phyloP scores from a whole-genome alignment of 257 asterid species.

The Gynochthodes officinalis region DNA sequence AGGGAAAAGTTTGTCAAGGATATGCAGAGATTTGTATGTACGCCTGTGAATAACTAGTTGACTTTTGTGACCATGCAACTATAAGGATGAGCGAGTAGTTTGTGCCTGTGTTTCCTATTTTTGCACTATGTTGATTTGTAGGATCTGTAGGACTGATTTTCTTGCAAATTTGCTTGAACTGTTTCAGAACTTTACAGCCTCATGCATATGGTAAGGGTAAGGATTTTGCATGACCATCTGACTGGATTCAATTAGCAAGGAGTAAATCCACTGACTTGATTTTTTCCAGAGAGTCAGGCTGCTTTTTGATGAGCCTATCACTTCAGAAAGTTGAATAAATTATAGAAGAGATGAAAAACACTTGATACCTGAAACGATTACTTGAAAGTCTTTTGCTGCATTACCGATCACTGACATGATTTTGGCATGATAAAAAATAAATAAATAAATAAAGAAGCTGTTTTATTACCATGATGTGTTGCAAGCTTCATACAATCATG shows the following conservation, averaged over 20 bases:
- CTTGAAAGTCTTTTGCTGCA: neutral
- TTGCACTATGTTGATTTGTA: neutral
- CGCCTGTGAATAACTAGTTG: neutral
- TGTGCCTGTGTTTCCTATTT: too few relatives aligned
- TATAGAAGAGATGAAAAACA: too few relatives aligned
- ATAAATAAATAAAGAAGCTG: too few relatives aligned
- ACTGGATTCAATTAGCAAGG: neutral
- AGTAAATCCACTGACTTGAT: neutral
- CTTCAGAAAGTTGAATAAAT: neutral
- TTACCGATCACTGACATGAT: neutral
- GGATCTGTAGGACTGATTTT: neutral
- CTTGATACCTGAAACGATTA: neutral
- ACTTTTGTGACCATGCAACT: neutral
- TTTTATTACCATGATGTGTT: neutral
- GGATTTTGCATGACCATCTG: neutral
- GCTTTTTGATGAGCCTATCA: neutral
- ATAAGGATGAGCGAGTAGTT: neutral
- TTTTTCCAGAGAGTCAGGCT: too few relatives aligned
- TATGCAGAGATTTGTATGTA: neutral
- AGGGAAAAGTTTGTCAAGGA: neutral
- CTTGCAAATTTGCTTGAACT: too few relatives aligned
- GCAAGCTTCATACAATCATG: neutral
- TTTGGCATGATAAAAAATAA: neutral
- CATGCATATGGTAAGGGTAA: neutral
- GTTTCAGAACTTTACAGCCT: neutral